Percentiles rank a stretch among this genome's conserved stretches.
These are phyloP conservation scores for Cyanidium caldarium DNA, from an alignment of 23 red algal genomes.

Conservation along the genomic window DNA sequence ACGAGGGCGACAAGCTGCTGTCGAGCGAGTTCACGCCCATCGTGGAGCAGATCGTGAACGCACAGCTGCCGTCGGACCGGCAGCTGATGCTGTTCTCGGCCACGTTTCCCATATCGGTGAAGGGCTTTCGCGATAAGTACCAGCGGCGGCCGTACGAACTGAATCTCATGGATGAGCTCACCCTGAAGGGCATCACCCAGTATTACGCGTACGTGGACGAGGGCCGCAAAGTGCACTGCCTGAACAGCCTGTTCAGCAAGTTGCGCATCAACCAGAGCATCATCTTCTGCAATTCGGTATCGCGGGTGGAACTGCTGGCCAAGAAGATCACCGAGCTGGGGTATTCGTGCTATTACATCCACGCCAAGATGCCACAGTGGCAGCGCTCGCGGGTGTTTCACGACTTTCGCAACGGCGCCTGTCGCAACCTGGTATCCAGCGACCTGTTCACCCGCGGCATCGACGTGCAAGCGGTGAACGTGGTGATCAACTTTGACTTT, in stretches of 20 bases:
- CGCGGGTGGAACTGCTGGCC: slow-evolving; percentile 76
- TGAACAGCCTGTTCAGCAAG: slow-evolving; percentile 87
- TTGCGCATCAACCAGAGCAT: slow-evolving; percentile 95
- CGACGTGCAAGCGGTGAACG: slow-evolving; percentile 48
- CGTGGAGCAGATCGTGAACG: slow-evolving; percentile 55
- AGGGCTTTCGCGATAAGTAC: slow-evolving; percentile 68
- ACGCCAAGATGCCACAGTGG: slow-evolving; percentile 86
- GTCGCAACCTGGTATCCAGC: slow-evolving; percentile 59
- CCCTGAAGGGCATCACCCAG: slow-evolving; percentile 79
- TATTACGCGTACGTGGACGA: slow-evolving; percentile 98
- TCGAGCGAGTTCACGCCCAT: slow-evolving; percentile 71
- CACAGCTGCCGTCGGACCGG: slow-evolving; percentile 48
- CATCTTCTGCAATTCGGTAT: slow-evolving; percentile 98
- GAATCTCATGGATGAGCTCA: slow-evolving; percentile 97
- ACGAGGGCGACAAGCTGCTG: slow-evolving; percentile 93
- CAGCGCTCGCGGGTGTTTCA: slow-evolving; percentile 93
- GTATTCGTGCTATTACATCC: slow-evolving; percentile 98
- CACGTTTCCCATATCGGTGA: slow-evolving; percentile 88
- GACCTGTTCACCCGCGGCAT: slow-evolving; percentile 78
- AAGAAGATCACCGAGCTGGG: slow-evolving; percentile 93
- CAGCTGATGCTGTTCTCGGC: slow-evolving; percentile 93
- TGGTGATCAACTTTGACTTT: slow-evolving; percentile 74
- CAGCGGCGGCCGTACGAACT: slow-evolving; percentile 78
- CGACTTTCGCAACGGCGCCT: slow-evolving; percentile 87
- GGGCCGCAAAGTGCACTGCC: slow-evolving; percentile 73